Evolutionary conservation across 2,329 filamentous ascomycete genomes (phyloP).

Genomic region (Cylindrodendrum hubeiense): DNA sequence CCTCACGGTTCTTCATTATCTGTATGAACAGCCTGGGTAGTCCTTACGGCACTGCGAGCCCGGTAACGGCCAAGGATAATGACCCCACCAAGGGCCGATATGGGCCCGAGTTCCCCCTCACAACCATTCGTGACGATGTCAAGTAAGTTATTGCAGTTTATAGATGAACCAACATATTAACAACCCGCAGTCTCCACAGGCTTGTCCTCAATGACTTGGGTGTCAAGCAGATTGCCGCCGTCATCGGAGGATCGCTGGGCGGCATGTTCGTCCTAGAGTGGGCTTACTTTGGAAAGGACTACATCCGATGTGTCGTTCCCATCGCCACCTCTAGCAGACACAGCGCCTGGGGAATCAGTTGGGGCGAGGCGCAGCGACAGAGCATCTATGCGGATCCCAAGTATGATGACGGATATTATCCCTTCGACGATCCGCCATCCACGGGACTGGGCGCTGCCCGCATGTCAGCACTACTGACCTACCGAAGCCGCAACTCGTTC

Average conservation of each 20-base stretch:
- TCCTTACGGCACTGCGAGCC: constrained; percentile 88
- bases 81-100: constrained; percentile 81
- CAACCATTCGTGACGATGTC: constrained; percentile 95
- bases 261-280: constrained; percentile 94
- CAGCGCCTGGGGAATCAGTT: constrained; percentile 91
- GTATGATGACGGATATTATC: constrained; percentile 97
- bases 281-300: constrained; percentile 90
- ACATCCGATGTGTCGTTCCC: constrained; percentile 83
- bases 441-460: constrained; percentile 92
- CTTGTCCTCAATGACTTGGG: constrained; percentile 84
- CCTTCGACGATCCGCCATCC: constrained; percentile 85
- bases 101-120: constrained; percentile 95
- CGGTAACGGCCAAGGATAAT: constrained; percentile 89
- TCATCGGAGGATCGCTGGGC: constrained; percentile 87
- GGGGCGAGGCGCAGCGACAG: constrained; percentile 89
- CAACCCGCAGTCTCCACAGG: constrained; percentile 74
- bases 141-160: constrained; percentile 66
- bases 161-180: constrained; percentile 27
- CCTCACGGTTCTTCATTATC: constrained; percentile 85
- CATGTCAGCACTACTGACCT: constrained; percentile 96
- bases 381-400: constrained; percentile 99
- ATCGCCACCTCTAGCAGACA: constrained; percentile 88
- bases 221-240: constrained; percentile 81
- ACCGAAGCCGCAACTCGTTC: constrained; percentile 96
- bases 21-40: constrained; percentile 90